These are phyloP conservation scores for Cladosporium oxysporum DNA, from an alignment of 2,329 filamentous ascomycete species.

Conservation along the genomic window DNA sequence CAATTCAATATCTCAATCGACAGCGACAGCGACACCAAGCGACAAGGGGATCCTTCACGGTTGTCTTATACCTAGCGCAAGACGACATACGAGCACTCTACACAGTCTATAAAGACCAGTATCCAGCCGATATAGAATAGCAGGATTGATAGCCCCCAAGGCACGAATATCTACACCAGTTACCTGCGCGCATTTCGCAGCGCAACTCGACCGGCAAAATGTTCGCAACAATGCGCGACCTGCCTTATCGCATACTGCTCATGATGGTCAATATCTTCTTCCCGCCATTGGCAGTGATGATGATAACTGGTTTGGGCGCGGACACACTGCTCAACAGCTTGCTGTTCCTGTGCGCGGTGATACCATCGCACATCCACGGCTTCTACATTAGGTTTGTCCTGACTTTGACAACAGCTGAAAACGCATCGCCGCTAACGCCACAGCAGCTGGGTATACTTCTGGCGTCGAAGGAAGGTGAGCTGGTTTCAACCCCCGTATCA, in stretches of 20 bases:
- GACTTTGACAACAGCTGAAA: not conserved
- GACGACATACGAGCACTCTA: not conserved
- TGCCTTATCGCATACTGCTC: conserved; percentile 39
- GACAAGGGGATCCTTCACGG: not conserved
- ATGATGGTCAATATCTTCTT: conserved; percentile 44
- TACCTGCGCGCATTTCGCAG: not conserved
- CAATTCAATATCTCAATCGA: not conserved
- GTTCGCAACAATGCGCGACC: conserved; percentile 22
- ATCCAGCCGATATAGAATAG: not conserved
- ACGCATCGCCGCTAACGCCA: not conserved
- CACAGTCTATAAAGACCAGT: not conserved
- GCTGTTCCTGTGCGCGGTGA: conserved; percentile 44
- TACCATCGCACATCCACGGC: conserved; percentile 44
- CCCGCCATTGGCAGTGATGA: conserved; percentile 41
- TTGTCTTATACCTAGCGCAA: not conserved
- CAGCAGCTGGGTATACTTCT: conserved; percentile 41
- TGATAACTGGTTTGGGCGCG: conserved; percentile 40
- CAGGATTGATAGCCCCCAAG: not conserved
- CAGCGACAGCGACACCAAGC: not conserved
- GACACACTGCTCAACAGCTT: conserved; percentile 43
- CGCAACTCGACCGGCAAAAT: not conserved
- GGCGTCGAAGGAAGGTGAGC: conserved; percentile 38
- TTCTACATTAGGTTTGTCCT: conserved; percentile 39
- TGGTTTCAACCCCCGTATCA: not conserved
- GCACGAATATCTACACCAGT: not conserved